Evolutionary conservation across 2,329 filamentous ascomycete genomes (phyloP), one percentile per base, ranked within the genome.

Genomic region (Aspergillus vadensis): DNA sequence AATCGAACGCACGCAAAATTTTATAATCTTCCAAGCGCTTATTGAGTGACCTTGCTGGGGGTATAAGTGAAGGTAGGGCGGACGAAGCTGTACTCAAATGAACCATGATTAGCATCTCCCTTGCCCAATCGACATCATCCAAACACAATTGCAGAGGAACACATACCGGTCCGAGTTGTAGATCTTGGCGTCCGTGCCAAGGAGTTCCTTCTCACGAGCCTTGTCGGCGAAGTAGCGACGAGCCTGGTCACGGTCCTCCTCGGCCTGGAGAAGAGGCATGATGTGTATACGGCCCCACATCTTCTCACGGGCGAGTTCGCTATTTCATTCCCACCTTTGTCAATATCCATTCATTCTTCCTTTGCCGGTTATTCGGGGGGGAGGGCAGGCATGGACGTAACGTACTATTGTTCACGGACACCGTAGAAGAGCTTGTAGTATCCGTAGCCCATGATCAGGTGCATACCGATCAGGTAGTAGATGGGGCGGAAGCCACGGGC

Each of bases 261-360:
- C 95, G 59, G 95, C 95, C 77, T 98, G 94, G 65, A 99, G 87
- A 65, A 97, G 82, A 60, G 95, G 95, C 73, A 94, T 95, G 66
- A 99, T 85, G 80, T 98, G 88, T 80, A 99, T 96, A 75, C 95
- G 90, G 63, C 91, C 87, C 95, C 95, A 99, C 87, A 97, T 95
- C 84, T 98, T 99, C 76, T 99, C 95, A 71, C 95, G 91, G 65
- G 88, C 91, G 68, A 97, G 88, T 80, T 99, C 95, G 74, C 93
- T 97, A 71, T 25, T 25, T 36, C 12, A 25, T 36, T 36, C 5
- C 32, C 32, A 10, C 12, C 2, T 36, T 23, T 3, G 19, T 49
- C 7, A 32, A 21, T 30, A 39, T 17, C 25, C 23, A 23, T 5
- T 19, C n/a, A n/a, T n/a, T 17, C 15, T 32, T 12, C 12, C 7